phyloP scores from a whole-genome alignment of 2,329 filamentous ascomycete species.

The Anthostomella pinea region DNA sequence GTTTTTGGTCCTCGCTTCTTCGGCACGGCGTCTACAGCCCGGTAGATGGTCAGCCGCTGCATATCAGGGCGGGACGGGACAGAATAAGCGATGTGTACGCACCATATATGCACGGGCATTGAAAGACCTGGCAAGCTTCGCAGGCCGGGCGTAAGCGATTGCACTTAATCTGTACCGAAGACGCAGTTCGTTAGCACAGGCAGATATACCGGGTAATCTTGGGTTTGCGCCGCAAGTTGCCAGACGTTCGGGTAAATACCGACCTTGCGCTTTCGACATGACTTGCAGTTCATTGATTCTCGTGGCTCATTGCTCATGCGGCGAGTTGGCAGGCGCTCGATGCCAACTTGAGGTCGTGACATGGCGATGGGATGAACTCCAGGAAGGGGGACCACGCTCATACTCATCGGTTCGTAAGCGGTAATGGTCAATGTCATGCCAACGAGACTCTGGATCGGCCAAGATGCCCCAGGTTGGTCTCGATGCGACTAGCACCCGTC shows the following conservation, averaged over 20 bases:
- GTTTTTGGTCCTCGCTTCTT: slow-evolving; percentile 91
- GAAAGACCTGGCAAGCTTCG: slow-evolving; percentile 86
- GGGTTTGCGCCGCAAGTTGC: slow-evolving; percentile 3
- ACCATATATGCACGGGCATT: slow-evolving; percentile 88
- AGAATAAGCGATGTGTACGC: slow-evolving; percentile 30
- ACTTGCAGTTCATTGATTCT: slow-evolving; percentile 95
- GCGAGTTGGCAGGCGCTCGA: slow-evolving; percentile 72
- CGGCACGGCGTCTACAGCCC: slow-evolving; percentile 69
- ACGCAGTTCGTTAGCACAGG: slow-evolving; percentile 20
- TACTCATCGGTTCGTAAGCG: slow-evolving; percentile 40
- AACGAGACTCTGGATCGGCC: slow-evolving; percentile 1
- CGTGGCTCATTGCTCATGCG: slow-evolving; percentile 68
- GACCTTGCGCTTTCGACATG: slow-evolving; percentile 89
- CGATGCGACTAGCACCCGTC: too few relatives aligned
- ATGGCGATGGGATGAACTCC: slow-evolving; percentile 52
- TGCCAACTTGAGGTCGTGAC: slow-evolving; percentile 75
- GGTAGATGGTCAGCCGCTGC: slow-evolving; percentile 9
- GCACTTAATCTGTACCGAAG: slow-evolving; percentile 73
- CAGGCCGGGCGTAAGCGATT: slow-evolving; percentile 81
- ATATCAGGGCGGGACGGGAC: slow-evolving; percentile 11
- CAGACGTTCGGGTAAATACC: slow-evolving; percentile 20
- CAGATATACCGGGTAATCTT: slow-evolving; percentile 4
- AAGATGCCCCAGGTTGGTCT: too few relatives aligned
- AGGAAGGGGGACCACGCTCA: slow-evolving; percentile 39
- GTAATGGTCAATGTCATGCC: slow-evolving; percentile 34